Conservation (phyloP, 768 basidiomycete genomes). For the Rubroboletus pulcherrimus region DNA sequence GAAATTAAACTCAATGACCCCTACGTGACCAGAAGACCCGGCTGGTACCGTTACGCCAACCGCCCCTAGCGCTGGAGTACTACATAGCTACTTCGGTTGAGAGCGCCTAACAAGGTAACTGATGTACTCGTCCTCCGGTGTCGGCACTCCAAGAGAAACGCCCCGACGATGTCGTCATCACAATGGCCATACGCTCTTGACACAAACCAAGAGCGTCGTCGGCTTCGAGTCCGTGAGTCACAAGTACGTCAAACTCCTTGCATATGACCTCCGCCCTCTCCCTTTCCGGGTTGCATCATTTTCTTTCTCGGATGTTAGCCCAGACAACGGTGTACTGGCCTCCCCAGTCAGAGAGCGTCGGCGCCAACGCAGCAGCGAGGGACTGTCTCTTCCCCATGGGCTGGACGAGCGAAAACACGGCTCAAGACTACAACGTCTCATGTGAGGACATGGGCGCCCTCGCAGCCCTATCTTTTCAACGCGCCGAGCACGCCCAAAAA, state of each 20-base stretch:
- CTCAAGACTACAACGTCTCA: slow-evolving; percentile 65
- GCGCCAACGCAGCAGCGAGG: slow-evolving; percentile 48
- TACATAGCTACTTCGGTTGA: too few relatives aligned
- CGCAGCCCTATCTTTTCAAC: slow-evolving; percentile 72
- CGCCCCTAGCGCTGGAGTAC: too few relatives aligned
- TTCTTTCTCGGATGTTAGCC: slow-evolving; percentile 36
- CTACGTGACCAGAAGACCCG: too few relatives aligned
- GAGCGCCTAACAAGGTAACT: slow-evolving; percentile 22
- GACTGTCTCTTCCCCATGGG: slow-evolving; percentile 78
- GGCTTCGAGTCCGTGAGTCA: slow-evolving; percentile 87
- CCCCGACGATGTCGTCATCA: slow-evolving; percentile 79
- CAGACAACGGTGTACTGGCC: slow-evolving; percentile 66
- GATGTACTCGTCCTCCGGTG: slow-evolving; percentile 44
- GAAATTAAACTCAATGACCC: too few relatives aligned
- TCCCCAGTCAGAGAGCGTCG: slow-evolving; percentile 57
- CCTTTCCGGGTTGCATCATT: too few relatives aligned
- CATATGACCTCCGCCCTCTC: too few relatives aligned
- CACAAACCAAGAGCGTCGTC: slow-evolving; percentile 72
- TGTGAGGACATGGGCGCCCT: slow-evolving; percentile 73
- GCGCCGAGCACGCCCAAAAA: slow-evolving; percentile 71
- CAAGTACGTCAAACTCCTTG: slow-evolving; percentile 43
- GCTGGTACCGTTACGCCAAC: too few relatives aligned
- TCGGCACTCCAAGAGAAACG: slow-evolving; percentile 53
- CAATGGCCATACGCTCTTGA: slow-evolving; percentile 75
- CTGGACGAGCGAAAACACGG: slow-evolving; percentile 88